Evolutionary conservation across 371 early-diverging fungal genomes (phyloP).

Genomic region (Entomophthora muscae): DNA sequence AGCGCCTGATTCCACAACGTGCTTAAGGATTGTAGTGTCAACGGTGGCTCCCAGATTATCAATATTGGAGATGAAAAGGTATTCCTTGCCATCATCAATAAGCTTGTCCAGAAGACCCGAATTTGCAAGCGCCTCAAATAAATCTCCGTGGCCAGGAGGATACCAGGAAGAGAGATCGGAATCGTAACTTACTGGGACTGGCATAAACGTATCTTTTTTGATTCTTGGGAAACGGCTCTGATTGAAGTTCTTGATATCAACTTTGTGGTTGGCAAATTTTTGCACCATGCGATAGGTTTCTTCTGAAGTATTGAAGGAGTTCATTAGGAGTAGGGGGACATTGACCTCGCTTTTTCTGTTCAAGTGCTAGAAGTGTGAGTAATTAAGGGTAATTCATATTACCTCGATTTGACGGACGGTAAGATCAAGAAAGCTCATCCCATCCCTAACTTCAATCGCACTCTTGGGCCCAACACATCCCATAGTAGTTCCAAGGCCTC

Average conservation of each 20-base stretch:
- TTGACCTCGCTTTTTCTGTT: slow-evolving; percentile 75
- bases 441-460: slow-evolving; percentile 96
- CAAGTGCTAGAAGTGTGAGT: slow-evolving; percentile 38
- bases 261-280: slow-evolving; percentile 81
- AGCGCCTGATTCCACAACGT: slow-evolving; percentile 72
- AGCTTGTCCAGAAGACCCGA: slow-evolving; percentile 93
- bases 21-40: slow-evolving; percentile 82
- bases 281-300: slow-evolving; percentile 76
- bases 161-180: slow-evolving; percentile 38
- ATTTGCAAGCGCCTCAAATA: slow-evolving; percentile 88
- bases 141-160: slow-evolving; percentile 99
- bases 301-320: slow-evolving; percentile 98
- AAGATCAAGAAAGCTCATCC: slow-evolving; percentile 97
- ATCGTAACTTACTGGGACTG: slow-evolving; percentile 50
- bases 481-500: slow-evolving; percentile 99
- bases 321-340: slow-evolving; percentile 98
- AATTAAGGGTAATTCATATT: slow-evolving; percentile 9
- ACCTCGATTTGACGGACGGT: slow-evolving; percentile 97
- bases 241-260: slow-evolving; percentile 91
- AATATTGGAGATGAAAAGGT: slow-evolving; percentile 53
- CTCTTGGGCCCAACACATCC: slow-evolving; percentile 99
- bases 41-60: slow-evolving; percentile 99
- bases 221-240: slow-evolving; percentile 96
- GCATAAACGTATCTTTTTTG: slow-evolving; percentile 81
- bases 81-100: slow-evolving; percentile 94